Conservation (phyloP, 78 protist species). For the Tieghemostelium lacteum region DNA sequence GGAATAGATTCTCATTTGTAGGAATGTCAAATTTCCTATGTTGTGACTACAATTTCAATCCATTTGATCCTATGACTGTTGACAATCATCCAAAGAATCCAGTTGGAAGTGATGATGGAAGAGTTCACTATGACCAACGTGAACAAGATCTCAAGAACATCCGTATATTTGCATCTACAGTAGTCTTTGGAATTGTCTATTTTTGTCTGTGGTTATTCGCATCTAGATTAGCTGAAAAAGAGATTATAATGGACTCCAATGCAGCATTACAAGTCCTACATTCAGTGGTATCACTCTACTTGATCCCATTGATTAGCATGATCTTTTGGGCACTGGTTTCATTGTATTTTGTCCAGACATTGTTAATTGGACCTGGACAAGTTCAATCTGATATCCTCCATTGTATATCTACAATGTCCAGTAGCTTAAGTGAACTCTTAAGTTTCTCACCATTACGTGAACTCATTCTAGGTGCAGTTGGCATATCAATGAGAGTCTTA, state of each 20-base stretch:
- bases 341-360: conserved; percentile 38
- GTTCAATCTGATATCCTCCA: conserved; percentile 21
- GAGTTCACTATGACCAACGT: not conserved
- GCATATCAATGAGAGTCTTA: conserved; percentile 6
- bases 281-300: not conserved
- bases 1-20: conserved; percentile 43
- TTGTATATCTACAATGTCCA: conserved; percentile 14
- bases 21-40: conserved; percentile 70
- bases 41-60: conserved; percentile 47
- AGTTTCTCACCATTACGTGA: conserved; percentile 56
- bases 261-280: not conserved
- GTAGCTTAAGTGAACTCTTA: not conserved
- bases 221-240: conserved; percentile 23
- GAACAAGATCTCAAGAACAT: conserved; percentile 34
- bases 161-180: conserved; percentile 30
- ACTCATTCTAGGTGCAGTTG: conserved; percentile 16
- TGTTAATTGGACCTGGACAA: not conserved
- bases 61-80: not conserved
- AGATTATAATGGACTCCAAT: conserved; percentile 29
- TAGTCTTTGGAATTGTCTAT: conserved; percentile 7
- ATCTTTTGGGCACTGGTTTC: conserved; percentile 13
- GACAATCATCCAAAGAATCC: not conserved
- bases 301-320: conserved; percentile 12
- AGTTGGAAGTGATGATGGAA: not conserved
- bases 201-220: conserved; percentile 38